phyloP scores from a whole-genome alignment of 805 yeast genomes.

The Wickerhamiella alocasiicola region DNA sequence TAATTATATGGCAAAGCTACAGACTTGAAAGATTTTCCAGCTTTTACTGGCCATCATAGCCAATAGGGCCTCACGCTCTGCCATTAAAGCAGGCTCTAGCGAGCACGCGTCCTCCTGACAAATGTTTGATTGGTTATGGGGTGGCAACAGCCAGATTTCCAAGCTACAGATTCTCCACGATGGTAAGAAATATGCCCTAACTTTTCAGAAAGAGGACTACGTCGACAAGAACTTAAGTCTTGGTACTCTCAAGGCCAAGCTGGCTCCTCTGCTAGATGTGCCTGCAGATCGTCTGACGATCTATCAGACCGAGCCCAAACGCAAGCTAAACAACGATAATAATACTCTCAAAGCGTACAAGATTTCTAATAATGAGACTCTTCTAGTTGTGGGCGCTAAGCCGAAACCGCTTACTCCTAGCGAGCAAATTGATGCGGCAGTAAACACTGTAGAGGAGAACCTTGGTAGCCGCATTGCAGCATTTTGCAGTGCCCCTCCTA shows the following conservation, averaged over 20 bases:
- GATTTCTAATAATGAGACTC: slow-evolving; percentile 18
- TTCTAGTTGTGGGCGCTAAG: slow-evolving; percentile 15
- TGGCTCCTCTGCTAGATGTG: slow-evolving; percentile 43
- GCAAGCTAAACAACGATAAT: slow-evolving; percentile 15
- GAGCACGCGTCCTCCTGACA: too few relatives aligned
- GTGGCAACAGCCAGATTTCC: not conserved
- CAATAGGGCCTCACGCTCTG: too few relatives aligned
- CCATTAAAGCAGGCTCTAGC: too few relatives aligned
- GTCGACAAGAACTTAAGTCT: slow-evolving; percentile 60
- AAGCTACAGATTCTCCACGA: slow-evolving; percentile 18
- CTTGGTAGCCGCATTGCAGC: slow-evolving; percentile 19
- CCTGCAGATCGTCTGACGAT: slow-evolving; percentile 20
- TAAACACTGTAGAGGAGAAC: slow-evolving; percentile 20
- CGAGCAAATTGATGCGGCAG: slow-evolving; percentile 16
- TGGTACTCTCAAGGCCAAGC: slow-evolving; percentile 44
- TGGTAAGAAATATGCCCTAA: slow-evolving; percentile 17
- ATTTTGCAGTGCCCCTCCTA: slow-evolving; percentile 19
- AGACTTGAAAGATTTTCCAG: too few relatives aligned
- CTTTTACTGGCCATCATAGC: too few relatives aligned
- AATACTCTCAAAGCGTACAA: slow-evolving; percentile 18
- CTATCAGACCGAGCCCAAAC: slow-evolving; percentile 16
- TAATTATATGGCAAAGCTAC: too few relatives aligned
- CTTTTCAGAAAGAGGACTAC: slow-evolving; percentile 21
- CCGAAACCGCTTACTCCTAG: slow-evolving; percentile 1
- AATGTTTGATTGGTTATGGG: too few relatives aligned